Evolutionary conservation across 805 yeast species (phyloP), one percentile per base, ranked within the genome.

Genomic region (Aciculoconidium aculeatum): DNA sequence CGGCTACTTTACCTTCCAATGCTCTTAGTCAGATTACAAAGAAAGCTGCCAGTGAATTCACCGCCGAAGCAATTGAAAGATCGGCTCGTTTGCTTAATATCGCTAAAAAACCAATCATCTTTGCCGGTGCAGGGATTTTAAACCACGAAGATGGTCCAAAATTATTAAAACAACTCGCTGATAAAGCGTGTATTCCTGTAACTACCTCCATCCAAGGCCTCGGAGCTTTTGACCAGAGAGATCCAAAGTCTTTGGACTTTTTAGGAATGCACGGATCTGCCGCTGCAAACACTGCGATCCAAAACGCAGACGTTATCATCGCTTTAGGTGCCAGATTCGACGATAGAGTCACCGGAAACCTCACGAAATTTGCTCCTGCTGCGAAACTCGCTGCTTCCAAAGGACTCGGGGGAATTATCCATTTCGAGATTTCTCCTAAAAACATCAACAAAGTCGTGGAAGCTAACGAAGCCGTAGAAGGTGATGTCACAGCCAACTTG

Each of bases 211-310:
- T 92, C 34, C 97, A 88, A 62, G 96, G 83, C 34, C 71, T 92
- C 41, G 98, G 98, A 46, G 83, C 94, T 6, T 92, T 80, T 50
- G 96, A 92, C 61, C 97, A 92, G 66, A 73, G 70, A 39, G 95
- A 88, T 61, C 79, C 78, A 41, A 86, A 87, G 59, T 80, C 96
- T 15, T 63, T 92, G 43, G 96, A 90, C 59, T 86, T 92, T 94
- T 73, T 92, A 44, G 98, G 98, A 48, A 92, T 92, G 98, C 98
- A 92, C 61, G 98, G 98, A 42, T 72, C 79, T 37, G 96, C 87
- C 28, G 86, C 87, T 47, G 98, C 98, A 45, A 92, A 92, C 70
- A 56, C 82, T 50, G 94, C 97, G 30, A 80, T 92, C 45, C 98
- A 92, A 67, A 70, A 77, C 36, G 95, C 97, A 22, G 98, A 92